These are phyloP conservation scores for Boletus rubescentipes DNA, from an alignment of 768 basidiomycete genomes.

Conservation along the genomic window DNA sequence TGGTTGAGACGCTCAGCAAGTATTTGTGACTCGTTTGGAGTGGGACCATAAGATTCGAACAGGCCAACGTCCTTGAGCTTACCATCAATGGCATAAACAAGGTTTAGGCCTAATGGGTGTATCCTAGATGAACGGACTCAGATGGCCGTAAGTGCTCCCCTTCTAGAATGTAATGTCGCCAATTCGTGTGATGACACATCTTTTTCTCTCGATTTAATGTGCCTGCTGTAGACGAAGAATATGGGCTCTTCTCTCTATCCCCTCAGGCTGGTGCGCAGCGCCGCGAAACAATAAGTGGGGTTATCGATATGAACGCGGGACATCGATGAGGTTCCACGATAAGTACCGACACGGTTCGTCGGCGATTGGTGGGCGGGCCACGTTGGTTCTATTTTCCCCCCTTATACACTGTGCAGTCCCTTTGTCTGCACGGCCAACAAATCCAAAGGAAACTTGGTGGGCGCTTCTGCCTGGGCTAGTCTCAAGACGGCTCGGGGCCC, in stretches of 20 bases:
- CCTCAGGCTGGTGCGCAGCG: conserved; percentile 3
- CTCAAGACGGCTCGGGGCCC: too few species aligned
- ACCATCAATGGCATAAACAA: conserved; percentile 15
- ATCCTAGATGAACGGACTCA: not conserved
- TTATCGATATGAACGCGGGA: conserved; percentile 38
- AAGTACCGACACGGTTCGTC: conserved; percentile 5
- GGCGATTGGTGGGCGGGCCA: conserved; percentile 10
- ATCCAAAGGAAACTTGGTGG: not conserved
- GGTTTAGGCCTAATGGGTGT: conserved; percentile 1
- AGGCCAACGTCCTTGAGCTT: conserved; percentile 1
- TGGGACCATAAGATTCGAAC: not conserved
- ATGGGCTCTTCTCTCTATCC: conserved; percentile 12
- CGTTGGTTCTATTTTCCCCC: conserved; percentile 6
- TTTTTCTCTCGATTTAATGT: conserved; percentile 9
- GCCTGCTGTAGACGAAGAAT: conserved; percentile 11
- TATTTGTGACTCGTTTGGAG: not conserved
- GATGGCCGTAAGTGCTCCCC: conserved; percentile 9
- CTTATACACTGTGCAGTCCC: conserved; percentile 7
- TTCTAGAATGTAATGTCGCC: conserved; percentile 3
- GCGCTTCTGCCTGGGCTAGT: too few species aligned
- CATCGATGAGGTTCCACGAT: conserved; percentile 15
- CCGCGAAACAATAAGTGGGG: conserved; percentile 49
- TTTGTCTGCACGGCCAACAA: not conserved
- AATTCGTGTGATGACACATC: not conserved
- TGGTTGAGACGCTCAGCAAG: not conserved